A percentile compares a stretch with the other conserved stretches of the same genome.
These are phyloP conservation scores for Suillus cothurnatus DNA, from an alignment of 768 basidiomycete species.

Conservation along the genomic window DNA sequence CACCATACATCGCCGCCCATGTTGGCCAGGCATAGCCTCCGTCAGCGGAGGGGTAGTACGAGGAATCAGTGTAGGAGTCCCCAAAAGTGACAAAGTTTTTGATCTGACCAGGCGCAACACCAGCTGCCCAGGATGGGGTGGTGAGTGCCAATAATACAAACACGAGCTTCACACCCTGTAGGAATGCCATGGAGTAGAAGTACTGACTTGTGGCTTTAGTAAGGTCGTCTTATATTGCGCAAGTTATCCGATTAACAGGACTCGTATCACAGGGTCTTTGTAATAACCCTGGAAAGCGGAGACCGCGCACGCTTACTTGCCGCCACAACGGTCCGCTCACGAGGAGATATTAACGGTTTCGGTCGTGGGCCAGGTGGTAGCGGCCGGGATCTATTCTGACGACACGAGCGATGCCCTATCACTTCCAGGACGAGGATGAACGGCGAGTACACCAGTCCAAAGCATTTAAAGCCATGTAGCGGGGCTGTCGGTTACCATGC, in stretches of 20 bases:
- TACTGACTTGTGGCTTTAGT: neutral
- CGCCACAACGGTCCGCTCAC: constrained; percentile 1
- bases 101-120: constrained; percentile 47
- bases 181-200: constrained; percentile 7
- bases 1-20: constrained; percentile 57
- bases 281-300: neutral
- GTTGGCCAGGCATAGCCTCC: constrained; percentile 61
- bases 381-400: too few species aligned
- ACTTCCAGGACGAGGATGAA: too few species aligned
- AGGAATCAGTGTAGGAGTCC: constrained; percentile 64
- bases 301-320: neutral
- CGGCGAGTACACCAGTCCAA: too few species aligned
- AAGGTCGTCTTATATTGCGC: constrained; percentile 10
- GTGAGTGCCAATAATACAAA: constrained; percentile 17
- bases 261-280: constrained; percentile 8
- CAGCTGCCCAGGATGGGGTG: constrained; percentile 16
- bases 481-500: too few species aligned
- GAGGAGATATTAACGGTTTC: too few species aligned
- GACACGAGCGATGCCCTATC: too few species aligned
- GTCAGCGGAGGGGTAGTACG: constrained; percentile 33
- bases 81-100: constrained; percentile 70
- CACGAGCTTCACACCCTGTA: constrained; percentile 9
- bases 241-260: neutral
- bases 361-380: too few species aligned
- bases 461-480: too few species aligned